Conservation (phyloP, 2,329 filamentous ascomycete genomes). For the Balansia obtecta region DNA sequence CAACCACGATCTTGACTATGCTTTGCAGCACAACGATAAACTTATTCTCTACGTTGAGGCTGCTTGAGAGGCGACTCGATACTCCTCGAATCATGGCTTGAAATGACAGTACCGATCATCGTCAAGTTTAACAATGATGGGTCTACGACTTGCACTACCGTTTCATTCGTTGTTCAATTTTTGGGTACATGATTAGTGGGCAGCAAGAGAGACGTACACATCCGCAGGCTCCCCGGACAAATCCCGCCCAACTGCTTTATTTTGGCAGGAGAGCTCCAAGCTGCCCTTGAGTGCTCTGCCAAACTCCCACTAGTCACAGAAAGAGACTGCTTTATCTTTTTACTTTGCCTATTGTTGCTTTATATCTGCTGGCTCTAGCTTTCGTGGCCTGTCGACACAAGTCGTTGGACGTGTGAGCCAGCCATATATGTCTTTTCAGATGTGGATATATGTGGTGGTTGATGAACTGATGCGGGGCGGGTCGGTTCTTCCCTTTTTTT, state of each 20-base stretch:
- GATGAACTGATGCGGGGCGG: no score
- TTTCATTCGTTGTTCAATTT: conserved; percentile 8
- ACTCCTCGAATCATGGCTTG: no score
- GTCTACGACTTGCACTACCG: not conserved
- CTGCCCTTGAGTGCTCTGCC: not conserved
- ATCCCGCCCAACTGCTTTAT: conserved; percentile 8
- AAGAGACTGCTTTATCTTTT: not conserved
- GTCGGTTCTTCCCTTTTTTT: no score
- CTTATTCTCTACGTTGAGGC: conserved; percentile 62
- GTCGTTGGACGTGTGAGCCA: no score
- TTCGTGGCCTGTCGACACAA: no score
- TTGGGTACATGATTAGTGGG: conserved; percentile 16
- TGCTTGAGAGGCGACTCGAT: conserved; percentile 20
- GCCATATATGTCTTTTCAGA: no score
- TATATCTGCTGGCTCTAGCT: no score
- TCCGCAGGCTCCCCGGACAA: conserved; percentile 12
- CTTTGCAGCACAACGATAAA: conserved; percentile 76
- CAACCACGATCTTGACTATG: conserved; percentile 69
- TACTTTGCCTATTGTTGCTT: no score
- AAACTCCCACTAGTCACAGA: not conserved
- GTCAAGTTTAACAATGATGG: not conserved
- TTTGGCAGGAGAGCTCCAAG: not conserved
- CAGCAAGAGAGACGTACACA: conserved; percentile 13
- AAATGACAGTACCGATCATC: not conserved
- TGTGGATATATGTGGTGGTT: no score